phyloP scores from a whole-genome alignment of 192 early-diverging fungal genomes.

The Podila clonocystis region DNA sequence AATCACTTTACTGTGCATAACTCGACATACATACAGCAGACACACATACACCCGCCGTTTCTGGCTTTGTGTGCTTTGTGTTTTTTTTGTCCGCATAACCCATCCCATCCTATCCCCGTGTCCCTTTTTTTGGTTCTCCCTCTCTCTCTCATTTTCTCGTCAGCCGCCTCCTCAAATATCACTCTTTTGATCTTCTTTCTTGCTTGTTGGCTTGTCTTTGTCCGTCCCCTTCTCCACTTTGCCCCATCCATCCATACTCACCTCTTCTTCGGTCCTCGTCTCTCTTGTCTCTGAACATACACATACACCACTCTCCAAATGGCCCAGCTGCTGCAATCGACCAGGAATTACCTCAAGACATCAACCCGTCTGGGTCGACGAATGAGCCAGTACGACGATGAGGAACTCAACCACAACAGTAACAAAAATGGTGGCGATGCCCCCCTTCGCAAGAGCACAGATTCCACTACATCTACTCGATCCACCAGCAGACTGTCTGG shows the following conservation, averaged over 20 bases:
- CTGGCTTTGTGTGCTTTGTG: not conserved
- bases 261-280: not conserved
- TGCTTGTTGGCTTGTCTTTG: not conserved
- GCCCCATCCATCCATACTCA: not conserved
- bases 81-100: not conserved
- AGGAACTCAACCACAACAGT: not conserved
- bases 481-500: conserved; percentile 24
- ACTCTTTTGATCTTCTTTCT: not conserved
- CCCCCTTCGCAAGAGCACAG: not conserved
- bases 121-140: not conserved
- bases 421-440: not conserved
- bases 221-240: not conserved
- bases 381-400: conserved; percentile 36
- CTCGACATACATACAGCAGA: too few species aligned
- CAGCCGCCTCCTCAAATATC: not conserved
- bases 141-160: too few species aligned
- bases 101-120: not conserved
- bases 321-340: conserved; percentile 38
- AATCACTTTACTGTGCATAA: too few species aligned
- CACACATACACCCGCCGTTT: not conserved
- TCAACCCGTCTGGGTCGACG: conserved; percentile 32
- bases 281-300: not conserved
- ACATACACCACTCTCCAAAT: conserved; percentile 8
- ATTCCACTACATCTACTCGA: conserved; percentile 4
- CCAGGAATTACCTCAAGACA: conserved; percentile 35